These are phyloP conservation scores for Boletus albobrunnescens DNA, from an alignment of 1,284 basidiomycete species.

Conservation along the genomic window DNA sequence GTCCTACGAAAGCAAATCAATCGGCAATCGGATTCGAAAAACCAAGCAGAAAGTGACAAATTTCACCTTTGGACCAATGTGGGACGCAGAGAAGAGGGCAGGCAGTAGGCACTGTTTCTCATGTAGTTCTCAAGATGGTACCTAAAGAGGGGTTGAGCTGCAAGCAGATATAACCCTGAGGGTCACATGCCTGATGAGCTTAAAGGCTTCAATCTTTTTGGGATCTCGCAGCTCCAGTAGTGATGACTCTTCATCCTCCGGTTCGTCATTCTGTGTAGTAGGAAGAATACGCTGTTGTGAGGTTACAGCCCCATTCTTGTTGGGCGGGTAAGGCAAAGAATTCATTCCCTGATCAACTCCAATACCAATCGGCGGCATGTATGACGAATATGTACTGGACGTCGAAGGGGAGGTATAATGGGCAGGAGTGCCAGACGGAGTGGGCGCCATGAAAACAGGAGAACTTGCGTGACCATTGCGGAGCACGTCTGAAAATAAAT, in stretches of 20 bases:
- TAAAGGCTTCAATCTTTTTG: slow-evolving; percentile 72
- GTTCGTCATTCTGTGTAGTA: slow-evolving; percentile 22
- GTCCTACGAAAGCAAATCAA: slow-evolving; percentile 45
- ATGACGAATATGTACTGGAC: slow-evolving; percentile 48
- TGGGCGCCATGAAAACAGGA: slow-evolving; percentile 57
- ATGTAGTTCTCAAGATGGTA: slow-evolving; percentile 88
- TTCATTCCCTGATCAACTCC: slow-evolving; percentile 51
- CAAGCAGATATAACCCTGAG: background rate
- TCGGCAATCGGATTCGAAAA: slow-evolving; percentile 12
- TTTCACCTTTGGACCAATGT: slow-evolving; percentile 76
- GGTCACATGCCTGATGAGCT: slow-evolving; percentile 66
- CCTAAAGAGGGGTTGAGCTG: slow-evolving; percentile 34
- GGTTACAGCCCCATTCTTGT: slow-evolving; percentile 22
- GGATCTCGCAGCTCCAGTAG: slow-evolving; percentile 44
- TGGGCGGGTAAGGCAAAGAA: slow-evolving; percentile 38
- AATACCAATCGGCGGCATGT: slow-evolving; percentile 55
- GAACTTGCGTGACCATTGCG: slow-evolving; percentile 50
- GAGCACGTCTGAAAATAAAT: slow-evolving; percentile 60
- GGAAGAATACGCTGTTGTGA: slow-evolving; percentile 29
- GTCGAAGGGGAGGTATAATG: slow-evolving; percentile 30
- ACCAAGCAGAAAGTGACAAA: background rate
- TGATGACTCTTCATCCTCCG: slow-evolving; percentile 23
- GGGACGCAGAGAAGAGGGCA: slow-evolving; percentile 83
- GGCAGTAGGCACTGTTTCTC: slow-evolving; percentile 74
- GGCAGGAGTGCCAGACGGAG: slow-evolving; percentile 34